Base-by-base conservation (phyloP, 257 asterid species). In the Solanum acaule region DNA sequence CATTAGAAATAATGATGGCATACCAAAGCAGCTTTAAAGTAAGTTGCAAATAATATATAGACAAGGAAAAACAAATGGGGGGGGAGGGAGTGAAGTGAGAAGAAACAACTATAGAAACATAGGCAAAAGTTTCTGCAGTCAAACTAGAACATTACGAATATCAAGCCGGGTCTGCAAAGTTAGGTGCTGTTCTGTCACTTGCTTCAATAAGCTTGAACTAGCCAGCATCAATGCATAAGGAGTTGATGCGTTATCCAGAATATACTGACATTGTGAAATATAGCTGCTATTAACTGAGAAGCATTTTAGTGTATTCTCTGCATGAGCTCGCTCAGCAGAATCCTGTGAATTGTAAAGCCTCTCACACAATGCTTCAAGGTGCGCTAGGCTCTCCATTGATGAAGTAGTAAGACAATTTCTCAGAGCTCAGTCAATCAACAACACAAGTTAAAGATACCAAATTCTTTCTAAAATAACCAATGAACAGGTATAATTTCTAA, bases 191-290 rank as follows among this genome's bases (percentile, higher is more conserved):
- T 96, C 99, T 9, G 99, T 95, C 91, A 97, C 99, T 97, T 97
- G 99, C 95, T 97, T 97, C 96, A 96, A 93, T 96, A 97, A 94
- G 96, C 99, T 96, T 88, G 99, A 96, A 92, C 99, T 97, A 83
- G 99, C 99, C 96, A 97, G 94, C 99, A 97, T 96, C 96, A 97
- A 89, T 13, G 99, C 98, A 85, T 97, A 97, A 85, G 99, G 99
- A 88, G 99, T 95, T 91, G 94, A 93, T 84, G 99, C 98, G 90
- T 96, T 94, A 94, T 97, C 99, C 97, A 97, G 93, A 88, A 97
- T 97, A 92, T 92, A 97, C 92, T 97, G 99, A 91, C 99, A 97
- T 91, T 97, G 99, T 9, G 99, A 94, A 90, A 97, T 97, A 91
- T 97, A 97, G 89, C 94, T 98, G 89, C 93, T 92, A 90, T 96